These are phyloP conservation scores for Climacium dendroides DNA, from an alignment of 225 moss, liverwort and hornwort species.

Conservation along the genomic window DNA sequence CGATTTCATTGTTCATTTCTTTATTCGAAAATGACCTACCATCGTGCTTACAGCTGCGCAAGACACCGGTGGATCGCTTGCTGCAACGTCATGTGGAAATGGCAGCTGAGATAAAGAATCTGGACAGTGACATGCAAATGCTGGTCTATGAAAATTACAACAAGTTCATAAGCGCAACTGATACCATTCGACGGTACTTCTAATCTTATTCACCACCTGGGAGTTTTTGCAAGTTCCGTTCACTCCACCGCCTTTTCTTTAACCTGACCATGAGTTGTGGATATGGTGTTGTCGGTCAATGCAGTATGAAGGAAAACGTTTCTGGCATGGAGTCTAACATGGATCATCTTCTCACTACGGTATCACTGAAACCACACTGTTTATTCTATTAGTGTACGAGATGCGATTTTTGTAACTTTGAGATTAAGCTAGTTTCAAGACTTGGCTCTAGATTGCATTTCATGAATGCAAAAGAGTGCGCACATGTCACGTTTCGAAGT, in stretches of 20 bases:
- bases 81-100: slow-evolving; percentile 98
- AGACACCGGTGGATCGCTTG: slow-evolving; percentile 78
- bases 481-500: neutral
- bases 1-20: neutral
- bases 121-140: slow-evolving; percentile 99
- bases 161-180: slow-evolving; percentile 98
- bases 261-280: neutral
- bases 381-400: neutral
- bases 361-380: slow-evolving; percentile 3
- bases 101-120: slow-evolving; percentile 98
- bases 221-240: neutral
- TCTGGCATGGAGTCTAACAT: slow-evolving; percentile 95
- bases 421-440: neutral
- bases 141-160: slow-evolving; percentile 97
- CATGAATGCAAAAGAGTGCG: neutral
- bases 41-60: slow-evolving; percentile 50
- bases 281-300: neutral
- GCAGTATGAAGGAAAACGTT: slow-evolving; percentile 99
- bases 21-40: neutral
- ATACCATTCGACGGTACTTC: slow-evolving; percentile 84
- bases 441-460: neutral
- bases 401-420: neutral
- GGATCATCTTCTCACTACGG: slow-evolving; percentile 97
- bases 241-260: neutral
- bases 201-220: neutral